A percentile compares a stretch with the other conserved stretches of the same genome.
Evolutionary conservation across 176 grass and related monocot genomes (phyloP).

Genomic region (Luzula sylvatica): DNA sequence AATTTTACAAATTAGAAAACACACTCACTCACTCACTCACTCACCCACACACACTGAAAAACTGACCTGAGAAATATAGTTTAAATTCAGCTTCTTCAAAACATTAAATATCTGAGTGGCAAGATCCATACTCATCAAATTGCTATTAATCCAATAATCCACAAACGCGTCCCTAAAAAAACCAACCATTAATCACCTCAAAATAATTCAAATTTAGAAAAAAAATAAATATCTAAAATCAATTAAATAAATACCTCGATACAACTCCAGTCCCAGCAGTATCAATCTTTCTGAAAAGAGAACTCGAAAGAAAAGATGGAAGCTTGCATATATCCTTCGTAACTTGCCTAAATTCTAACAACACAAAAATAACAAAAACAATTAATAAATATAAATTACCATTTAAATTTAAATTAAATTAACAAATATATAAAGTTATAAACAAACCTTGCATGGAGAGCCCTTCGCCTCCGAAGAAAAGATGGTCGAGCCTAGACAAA

Average conservation of each 20-base stretch:
- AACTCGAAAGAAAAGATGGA: constrained; percentile 72
- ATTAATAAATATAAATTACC: neutral
- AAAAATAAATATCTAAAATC: neutral
- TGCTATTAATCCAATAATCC: constrained; percentile 89
- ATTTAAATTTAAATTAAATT: constrained; percentile 3
- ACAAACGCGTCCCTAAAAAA: constrained; percentile 84
- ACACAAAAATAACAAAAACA: constrained; percentile 26
- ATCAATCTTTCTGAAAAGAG: constrained; percentile 90
- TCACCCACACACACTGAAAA: neutral
- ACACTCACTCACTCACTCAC: neutral
- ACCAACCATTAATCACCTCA: constrained; percentile 5
- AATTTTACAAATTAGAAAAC: constrained; percentile 12
- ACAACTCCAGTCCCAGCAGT: constrained; percentile 56
- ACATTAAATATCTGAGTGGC: constrained; percentile 84
- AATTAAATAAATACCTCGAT: constrained; percentile 39
- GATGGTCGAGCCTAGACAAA: constrained; percentile 77
- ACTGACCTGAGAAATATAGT: constrained; percentile 66
- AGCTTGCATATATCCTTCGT: constrained; percentile 96
- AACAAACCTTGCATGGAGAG: constrained; percentile 72
- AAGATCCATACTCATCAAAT: constrained; percentile 84
- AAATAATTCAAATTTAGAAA: constrained; percentile 8
- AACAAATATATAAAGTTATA: neutral
- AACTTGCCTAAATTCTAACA: constrained; percentile 80
- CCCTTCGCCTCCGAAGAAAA: constrained; percentile 88
- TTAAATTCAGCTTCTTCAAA: constrained; percentile 56